Percentiles rank a stretch among this genome's conserved stretches.
Evolutionary conservation across 306 rosid genomes (phyloP).

Genomic region (Bauhinia variegata): DNA sequence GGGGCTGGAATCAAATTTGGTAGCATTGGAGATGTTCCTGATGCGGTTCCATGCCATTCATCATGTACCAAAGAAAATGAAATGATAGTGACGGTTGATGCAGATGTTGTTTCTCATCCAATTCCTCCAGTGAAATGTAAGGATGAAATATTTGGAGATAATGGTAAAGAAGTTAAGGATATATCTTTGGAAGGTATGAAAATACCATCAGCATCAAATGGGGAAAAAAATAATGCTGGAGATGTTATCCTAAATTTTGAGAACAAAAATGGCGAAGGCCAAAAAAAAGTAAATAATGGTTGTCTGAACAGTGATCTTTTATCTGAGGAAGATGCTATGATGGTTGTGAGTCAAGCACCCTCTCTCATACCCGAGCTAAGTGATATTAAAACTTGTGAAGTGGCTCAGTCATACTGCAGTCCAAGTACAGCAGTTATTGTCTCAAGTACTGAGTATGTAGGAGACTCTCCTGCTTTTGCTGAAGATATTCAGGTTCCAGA

Average conservation of each 20-base stretch:
- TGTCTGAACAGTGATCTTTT: conserved; percentile 30
- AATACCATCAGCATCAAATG: conserved; percentile 29
- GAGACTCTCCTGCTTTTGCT: conserved; percentile 40
- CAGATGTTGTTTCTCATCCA: conserved; percentile 45
- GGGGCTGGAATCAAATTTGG: conserved; percentile 91
- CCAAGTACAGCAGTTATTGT: conserved; percentile 36
- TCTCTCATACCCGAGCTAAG: conserved; percentile 41
- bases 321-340: conserved; percentile 28
- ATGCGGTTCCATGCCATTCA: conserved; percentile 36
- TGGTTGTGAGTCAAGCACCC: conserved; percentile 38
- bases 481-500: conserved; percentile 46
- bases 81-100: conserved; percentile 35
- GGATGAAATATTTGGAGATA: conserved; percentile 43
- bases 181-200: conserved; percentile 44
- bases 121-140: conserved; percentile 33
- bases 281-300: conserved; percentile 40
- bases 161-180: conserved; percentile 41
- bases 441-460: conserved; percentile 40
- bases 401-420: conserved; percentile 33
- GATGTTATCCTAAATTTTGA: conserved; percentile 39
- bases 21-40: conserved; percentile 66
- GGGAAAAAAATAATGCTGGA: conserved; percentile 41
- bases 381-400: conserved; percentile 37
- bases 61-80: conserved; percentile 46
- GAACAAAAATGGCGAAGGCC: conserved; percentile 44